These are phyloP conservation scores for Gaertneriomyces semiglobifer DNA, from an alignment of 192 early-diverging fungal genomes.

Conservation along the genomic window DNA sequence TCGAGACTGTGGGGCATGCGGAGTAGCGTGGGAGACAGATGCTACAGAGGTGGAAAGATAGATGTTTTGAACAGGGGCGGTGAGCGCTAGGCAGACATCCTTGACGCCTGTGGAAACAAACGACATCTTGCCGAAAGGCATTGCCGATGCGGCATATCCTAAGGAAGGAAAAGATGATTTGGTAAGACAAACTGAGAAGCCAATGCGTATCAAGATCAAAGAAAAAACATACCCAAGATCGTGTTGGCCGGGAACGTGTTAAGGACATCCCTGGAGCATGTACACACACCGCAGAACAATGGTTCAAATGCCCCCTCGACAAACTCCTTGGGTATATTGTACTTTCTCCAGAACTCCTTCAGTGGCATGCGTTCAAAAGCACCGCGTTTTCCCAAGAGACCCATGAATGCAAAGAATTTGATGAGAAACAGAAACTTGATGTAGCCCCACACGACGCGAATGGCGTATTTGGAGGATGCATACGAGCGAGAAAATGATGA, in stretches of 20 bases:
- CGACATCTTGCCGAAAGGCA: slow-evolving; percentile 48
- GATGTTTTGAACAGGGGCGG: slow-evolving; percentile 35
- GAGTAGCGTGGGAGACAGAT: slow-evolving; percentile 15
- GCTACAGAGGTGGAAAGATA: slow-evolving; percentile 27
- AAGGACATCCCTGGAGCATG: slow-evolving; percentile 40
- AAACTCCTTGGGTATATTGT: slow-evolving; percentile 34
- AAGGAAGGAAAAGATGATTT: background rate
- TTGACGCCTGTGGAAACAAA: slow-evolving; percentile 43
- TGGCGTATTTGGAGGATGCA: background rate
- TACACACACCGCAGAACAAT: slow-evolving; percentile 47
- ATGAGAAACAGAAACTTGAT: slow-evolving; percentile 27
- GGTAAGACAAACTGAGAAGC: background rate
- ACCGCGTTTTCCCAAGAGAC: slow-evolving; percentile 7
- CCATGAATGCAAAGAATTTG: slow-evolving; percentile 21
- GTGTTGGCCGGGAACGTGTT: slow-evolving; percentile 36
- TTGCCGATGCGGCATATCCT: slow-evolving; percentile 39
- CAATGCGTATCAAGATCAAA: no score
- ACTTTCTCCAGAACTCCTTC: slow-evolving; percentile 31
- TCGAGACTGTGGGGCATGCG: background rate
- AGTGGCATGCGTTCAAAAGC: slow-evolving; percentile 31
- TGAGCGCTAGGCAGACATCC: slow-evolving; percentile 36
- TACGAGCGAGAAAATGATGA: background rate
- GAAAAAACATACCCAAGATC: slow-evolving; percentile 35
- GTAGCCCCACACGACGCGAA: slow-evolving; percentile 30
- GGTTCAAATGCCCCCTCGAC: slow-evolving; percentile 38